Conservation (phyloP, 2,329 filamentous ascomycete genomes). For the Laburnicola sp. region DNA sequence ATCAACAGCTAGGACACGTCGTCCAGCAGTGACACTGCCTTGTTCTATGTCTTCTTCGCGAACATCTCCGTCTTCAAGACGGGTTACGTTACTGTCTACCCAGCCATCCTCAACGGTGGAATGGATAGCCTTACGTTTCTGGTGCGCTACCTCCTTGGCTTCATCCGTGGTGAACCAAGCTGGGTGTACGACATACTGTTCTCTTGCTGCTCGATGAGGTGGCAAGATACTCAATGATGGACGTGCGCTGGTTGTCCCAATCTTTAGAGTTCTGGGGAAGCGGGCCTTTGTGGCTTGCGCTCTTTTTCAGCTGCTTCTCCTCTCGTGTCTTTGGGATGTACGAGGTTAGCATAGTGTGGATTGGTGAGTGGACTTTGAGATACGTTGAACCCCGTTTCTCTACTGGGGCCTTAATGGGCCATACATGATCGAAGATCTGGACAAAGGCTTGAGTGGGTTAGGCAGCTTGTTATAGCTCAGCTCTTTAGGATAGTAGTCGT, state of each 20-base stretch:
- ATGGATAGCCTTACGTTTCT: conserved; percentile 55
- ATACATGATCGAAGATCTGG: conserved; percentile 82
- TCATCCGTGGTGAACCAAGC: conserved; percentile 64
- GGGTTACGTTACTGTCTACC: conserved; percentile 75
- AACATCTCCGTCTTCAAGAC: conserved; percentile 67
- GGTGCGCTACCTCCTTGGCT: conserved; percentile 58
- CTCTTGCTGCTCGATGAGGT: conserved; percentile 74
- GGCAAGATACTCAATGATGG: conserved; percentile 78
- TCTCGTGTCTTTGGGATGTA: conserved; percentile 70
- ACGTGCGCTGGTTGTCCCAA: conserved; percentile 75
- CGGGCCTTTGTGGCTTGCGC: conserved; percentile 48
- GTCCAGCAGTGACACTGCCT: conserved; percentile 81
- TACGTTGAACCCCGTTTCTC: conserved; percentile 68
- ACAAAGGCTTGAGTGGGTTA: conserved; percentile 61
- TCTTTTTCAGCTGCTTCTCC: conserved; percentile 61
- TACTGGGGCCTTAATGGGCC: conserved; percentile 85
- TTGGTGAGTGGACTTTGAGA: conserved; percentile 80
- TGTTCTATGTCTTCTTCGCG: conserved; percentile 72
- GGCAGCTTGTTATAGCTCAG: conserved; percentile 50
- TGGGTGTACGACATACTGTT: conserved; percentile 84
- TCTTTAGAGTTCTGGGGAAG: conserved; percentile 65
- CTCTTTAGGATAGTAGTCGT: conserved; percentile 54
- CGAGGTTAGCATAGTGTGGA: conserved; percentile 80
- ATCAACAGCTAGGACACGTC: conserved; percentile 79
- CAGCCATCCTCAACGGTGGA: conserved; percentile 67